Evolutionary conservation across 2,329 filamentous ascomycete genomes (phyloP).

Genomic region (Calonectria hawksworthii): DNA sequence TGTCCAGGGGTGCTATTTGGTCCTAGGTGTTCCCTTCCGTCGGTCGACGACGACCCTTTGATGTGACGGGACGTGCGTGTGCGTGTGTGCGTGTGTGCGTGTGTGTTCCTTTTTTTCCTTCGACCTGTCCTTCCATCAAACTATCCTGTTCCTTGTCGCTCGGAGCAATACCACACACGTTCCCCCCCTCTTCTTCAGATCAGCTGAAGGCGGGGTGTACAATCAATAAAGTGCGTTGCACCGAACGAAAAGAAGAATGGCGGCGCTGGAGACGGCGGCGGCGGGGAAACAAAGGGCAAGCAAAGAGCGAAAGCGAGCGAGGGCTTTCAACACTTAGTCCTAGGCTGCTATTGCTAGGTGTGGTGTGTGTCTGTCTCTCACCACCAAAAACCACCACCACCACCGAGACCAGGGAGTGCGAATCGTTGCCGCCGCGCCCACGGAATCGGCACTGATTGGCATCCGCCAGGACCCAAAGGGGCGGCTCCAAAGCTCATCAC

Average conservation of each 20-base stretch:
- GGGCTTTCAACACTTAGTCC: background rate
- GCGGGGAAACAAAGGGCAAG: background rate
- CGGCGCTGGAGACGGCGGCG: background rate
- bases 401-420: background rate
- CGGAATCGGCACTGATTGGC: conserved; percentile 16
- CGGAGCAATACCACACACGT: conserved; percentile 6
- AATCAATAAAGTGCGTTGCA: background rate
- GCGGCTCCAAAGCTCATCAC: conserved; percentile 10
- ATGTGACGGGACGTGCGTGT: background rate
- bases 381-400: background rate
- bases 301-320: background rate
- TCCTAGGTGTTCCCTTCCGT: conserved; percentile 1
- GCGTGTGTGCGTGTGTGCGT: background rate
- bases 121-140: background rate
- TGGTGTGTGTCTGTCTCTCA: no score
- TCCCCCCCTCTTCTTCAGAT: background rate
- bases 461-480: background rate
- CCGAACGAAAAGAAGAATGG: background rate
- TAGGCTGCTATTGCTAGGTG: conserved; percentile 14
- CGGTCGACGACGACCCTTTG: background rate
- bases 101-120: conserved; percentile 2
- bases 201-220: background rate
- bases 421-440: conserved; percentile 1
- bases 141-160: background rate
- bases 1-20: conserved; percentile 1